Base-by-base conservation (phyloP, 225 moss, liverwort and hornwort genomes). In the Physcomitrium patens region DNA sequence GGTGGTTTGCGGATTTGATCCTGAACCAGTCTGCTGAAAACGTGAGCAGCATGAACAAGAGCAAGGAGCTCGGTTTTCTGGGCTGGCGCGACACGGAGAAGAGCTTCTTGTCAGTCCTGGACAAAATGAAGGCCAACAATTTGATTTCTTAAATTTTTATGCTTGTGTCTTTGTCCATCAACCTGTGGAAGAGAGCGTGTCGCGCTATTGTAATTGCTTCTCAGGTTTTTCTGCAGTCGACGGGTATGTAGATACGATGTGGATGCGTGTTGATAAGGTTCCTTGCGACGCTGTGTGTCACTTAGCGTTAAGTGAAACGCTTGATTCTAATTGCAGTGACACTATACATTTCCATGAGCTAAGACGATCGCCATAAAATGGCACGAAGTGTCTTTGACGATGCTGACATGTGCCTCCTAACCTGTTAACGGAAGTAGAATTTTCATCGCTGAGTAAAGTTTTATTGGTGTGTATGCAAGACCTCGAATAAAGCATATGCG, bases 41-140 rank as follows among this genome's bases (percentile, higher is more conserved):
- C 24, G 73, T 89, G 67, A 61, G 73, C 75, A 83, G 87, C 75
- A 80, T 82, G 82, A 88, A 86, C 81, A 91, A 91, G 77, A 88
- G 86, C 73, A 83, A 77, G 60, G 82, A 83, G 66, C 79, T 76
- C 22, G 92, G 90, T 12, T 92, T 90, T 27, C 18, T 81, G 12
- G 82, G 79, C 41, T 90, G 82, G 67, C 74, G 90, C 18, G 52
- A 92, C 65, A 80, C 86, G 8, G 82, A 83, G 66, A 77, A 81
- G 42, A 49, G 72, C 48, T 64, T 90, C 48, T 53, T 58, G 0
- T 23, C 71, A 6, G 75, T 78, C 12, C 61, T 92, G 68, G 82
- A 88, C 63, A 77, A 86, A 26, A 81, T 90, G 83, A 68, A 74
- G 46, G 79, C 74, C 10, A 65, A 82, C 68, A 90, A 86, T 2